A percentile compares a stretch with the other conserved stretches of the same genome.
phyloP scores from a whole-genome alignment of 2,329 filamentous ascomycete genomes.

The Claviceps sp. region DNA sequence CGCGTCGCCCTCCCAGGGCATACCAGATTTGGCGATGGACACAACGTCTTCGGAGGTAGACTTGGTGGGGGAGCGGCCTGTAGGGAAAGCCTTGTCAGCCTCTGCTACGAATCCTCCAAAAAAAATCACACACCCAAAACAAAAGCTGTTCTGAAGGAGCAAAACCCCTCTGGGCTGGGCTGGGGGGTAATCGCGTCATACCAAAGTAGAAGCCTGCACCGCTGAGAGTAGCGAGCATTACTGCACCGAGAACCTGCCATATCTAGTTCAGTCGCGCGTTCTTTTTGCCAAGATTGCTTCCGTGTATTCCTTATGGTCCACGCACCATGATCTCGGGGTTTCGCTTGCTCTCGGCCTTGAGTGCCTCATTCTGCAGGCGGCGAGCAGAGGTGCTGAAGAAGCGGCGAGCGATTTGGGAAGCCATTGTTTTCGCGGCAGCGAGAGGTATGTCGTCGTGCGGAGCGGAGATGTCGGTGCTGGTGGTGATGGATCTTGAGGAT shows the following conservation, averaged over 20 bases:
- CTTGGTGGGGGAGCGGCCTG: constrained; percentile 72
- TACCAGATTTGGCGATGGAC: constrained; percentile 59
- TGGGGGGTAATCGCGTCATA: constrained; percentile 22
- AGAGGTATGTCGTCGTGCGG: constrained; percentile 8
- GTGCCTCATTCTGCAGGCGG: constrained; percentile 34
- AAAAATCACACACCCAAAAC: too few species aligned
- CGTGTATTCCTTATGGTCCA: constrained; percentile 9
- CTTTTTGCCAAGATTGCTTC: constrained; percentile 1
- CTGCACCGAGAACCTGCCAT: constrained; percentile 67
- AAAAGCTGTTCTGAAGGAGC: too few species aligned
- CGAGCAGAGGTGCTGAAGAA: constrained; percentile 41
- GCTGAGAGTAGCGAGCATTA: constrained; percentile 81
- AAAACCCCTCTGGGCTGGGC: too few species aligned
- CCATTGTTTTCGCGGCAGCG: constrained; percentile 27
- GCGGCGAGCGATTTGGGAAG: constrained; percentile 42
- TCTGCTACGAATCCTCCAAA: background rate
- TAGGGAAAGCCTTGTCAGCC: background rate
- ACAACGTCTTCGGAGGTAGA: constrained; percentile 71
- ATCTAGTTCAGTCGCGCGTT: background rate
- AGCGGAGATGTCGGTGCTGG: too few species aligned
- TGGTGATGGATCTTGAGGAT: too few species aligned
- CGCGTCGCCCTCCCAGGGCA: constrained; percentile 77
- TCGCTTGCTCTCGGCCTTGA: constrained; percentile 46
- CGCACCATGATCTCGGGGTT: constrained; percentile 33
- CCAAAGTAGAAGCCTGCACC: constrained; percentile 85